These are phyloP conservation scores for Ampelomyces quisqualis DNA, from an alignment of 2,329 filamentous ascomycete species.

Conservation along the genomic window DNA sequence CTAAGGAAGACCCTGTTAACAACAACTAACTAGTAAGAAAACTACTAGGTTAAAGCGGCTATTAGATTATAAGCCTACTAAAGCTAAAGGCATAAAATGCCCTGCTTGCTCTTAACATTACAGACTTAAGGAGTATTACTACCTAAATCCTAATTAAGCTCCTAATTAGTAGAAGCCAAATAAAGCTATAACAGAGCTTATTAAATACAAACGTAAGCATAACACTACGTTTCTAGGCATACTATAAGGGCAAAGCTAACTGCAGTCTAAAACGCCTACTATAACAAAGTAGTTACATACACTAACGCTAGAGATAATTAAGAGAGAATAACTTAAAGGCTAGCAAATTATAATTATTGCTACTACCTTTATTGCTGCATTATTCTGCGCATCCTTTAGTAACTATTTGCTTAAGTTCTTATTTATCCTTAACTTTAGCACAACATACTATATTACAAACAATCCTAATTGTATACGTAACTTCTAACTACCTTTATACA, in stretches of 20 bases:
- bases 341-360: neutral
- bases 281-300: neutral
- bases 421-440: constrained; percentile 3
- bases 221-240: neutral
- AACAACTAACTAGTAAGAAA: neutral
- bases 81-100: neutral
- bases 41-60: neutral
- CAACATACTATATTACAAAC: constrained; percentile 3
- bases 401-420: constrained; percentile 1
- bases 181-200: neutral
- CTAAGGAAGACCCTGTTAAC: neutral
- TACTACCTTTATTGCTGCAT: neutral
- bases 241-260: neutral
- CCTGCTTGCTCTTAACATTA: neutral
- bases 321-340: neutral
- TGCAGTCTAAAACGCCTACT: neutral
- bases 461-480: neutral
- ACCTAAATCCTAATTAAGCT: neutral
- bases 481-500: neutral
- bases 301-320: neutral
- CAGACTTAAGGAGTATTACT: neutral
- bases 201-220: neutral
- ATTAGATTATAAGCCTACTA: neutral
- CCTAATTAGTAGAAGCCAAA: neutral
- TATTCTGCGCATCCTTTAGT: neutral